phyloP scores from a whole-genome alignment of 2,329 filamentous ascomycete species.

The Septoria linicola region DNA sequence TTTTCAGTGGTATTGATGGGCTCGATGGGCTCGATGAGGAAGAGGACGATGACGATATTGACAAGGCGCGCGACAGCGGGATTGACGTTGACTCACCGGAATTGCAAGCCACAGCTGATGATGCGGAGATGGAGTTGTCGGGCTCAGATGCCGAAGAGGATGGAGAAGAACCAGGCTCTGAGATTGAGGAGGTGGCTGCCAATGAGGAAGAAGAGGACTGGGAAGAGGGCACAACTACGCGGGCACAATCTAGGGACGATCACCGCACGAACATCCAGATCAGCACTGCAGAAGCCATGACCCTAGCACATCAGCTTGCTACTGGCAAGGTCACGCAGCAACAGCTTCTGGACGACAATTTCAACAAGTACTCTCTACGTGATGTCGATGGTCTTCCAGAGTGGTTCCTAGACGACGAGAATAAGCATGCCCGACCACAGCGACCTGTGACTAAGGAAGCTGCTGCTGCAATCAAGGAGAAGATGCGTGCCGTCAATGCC shows the following conservation, averaged over 20 bases:
- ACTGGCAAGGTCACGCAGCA: constrained; percentile 76
- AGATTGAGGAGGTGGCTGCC: constrained; percentile 33
- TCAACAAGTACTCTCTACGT: constrained; percentile 89
- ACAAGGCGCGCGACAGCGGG: constrained; percentile 47
- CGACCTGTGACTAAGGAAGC: constrained; percentile 91
- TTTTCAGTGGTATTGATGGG: constrained; percentile 80
- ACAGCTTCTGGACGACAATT: constrained; percentile 84
- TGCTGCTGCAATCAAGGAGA: constrained; percentile 89
- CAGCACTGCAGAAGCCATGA: constrained; percentile 99
- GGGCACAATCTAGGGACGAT: constrained; percentile 41
- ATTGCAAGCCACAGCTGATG: constrained; percentile 27
- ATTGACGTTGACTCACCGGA: constrained; percentile 39
- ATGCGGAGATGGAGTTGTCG: constrained; percentile 21
- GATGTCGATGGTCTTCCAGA: constrained; percentile 90
- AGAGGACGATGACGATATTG: constrained; percentile 41
- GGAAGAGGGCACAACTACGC: constrained; percentile 59
- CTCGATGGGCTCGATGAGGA: constrained; percentile 46
- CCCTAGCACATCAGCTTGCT: constrained; percentile 86
- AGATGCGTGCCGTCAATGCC: constrained; percentile 86
- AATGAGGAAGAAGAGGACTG: constrained; percentile 54
- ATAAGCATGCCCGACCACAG: constrained; percentile 75
- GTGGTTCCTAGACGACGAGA: constrained; percentile 96
- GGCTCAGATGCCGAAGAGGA: constrained; percentile 17
- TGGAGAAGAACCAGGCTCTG: constrained; percentile 30
- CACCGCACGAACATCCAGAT: constrained; percentile 85